Evolutionary conservation across 768 basidiomycete genomes (phyloP), one percentile per base, ranked within the genome.

Genomic region (Amanita brunnescens): DNA sequence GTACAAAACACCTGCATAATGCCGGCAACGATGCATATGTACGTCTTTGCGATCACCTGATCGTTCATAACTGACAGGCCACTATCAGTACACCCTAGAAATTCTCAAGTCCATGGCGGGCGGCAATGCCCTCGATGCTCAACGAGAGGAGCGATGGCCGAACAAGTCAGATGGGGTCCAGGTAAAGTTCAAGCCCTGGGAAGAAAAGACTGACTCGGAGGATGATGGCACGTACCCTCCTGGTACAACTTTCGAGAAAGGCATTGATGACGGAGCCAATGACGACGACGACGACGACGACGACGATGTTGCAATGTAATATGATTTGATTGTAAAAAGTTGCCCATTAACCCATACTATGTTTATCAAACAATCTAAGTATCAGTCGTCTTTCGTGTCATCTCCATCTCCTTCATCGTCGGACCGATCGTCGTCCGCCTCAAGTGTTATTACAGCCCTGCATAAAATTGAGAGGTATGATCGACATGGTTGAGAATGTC

Each of bases 21-120:
- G 89, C 87, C 1, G 90, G 89, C 0, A 92, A 91, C 59, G 88
- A 92, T 62, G 89, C 90, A 1, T 75, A 85, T 62, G 90, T 91
- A 58, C 37, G 81, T 67, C 14, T 30, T 37, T 2, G 53, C 7
- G 13, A 47, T 4, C 14, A 43, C 34, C n/a, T 21, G 20, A 14
- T 8, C n/a, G 32, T 6, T 21, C 16, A 5, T 30, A 32, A n/a
- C 58, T 13, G 45, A 32, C 42, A 7, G 49, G 21, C 9, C 16
- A 14, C 16, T 46, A 47, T 23, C 43, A 92, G 90, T 87, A 80
- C 58, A 90, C 87, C 1, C 68, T 91, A 51, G 64, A 78, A 40
- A 79, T 80, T 10, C 61, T 87, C 62, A 76, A 75, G 49, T 64
- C 72, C 24, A 91, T 93, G 90, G 86, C 85, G 14, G 70, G 74